Evolutionary conservation across 192 early-diverging fungal genomes (phyloP).

Genomic region (Coemansia sp.): DNA sequence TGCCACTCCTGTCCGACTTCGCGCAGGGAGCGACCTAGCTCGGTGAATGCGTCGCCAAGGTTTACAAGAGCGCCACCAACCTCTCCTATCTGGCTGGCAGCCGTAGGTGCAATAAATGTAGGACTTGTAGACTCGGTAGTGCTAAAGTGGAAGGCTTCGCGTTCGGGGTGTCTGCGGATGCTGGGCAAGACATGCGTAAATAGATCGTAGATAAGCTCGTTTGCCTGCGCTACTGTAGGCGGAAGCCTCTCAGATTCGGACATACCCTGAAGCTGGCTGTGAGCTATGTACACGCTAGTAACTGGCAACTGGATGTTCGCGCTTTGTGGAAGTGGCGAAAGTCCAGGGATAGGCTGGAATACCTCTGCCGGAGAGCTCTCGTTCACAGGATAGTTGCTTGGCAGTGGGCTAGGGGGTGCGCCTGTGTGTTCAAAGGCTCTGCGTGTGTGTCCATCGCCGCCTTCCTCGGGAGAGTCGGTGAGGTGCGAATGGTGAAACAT

Average conservation of each 20-base stretch:
- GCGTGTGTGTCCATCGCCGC: not conserved
- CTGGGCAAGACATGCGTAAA: constrained; percentile 25
- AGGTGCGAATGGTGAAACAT: not conserved
- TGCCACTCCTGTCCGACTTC: constrained; percentile 39
- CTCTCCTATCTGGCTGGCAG: constrained; percentile 16
- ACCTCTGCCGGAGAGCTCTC: constrained; percentile 11
- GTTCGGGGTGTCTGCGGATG: constrained; percentile 37
- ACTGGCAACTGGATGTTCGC: not conserved
- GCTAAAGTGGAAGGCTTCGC: constrained; percentile 18
- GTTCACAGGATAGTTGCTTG: constrained; percentile 8
- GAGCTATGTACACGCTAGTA: not conserved
- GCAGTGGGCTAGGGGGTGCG: not conserved
- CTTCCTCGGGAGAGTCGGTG: not conserved
- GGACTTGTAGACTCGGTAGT: constrained; percentile 3
- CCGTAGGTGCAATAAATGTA: constrained; percentile 16
- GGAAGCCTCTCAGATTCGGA: not conserved
- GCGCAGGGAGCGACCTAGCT: constrained; percentile 40
- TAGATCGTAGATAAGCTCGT: constrained; percentile 42
- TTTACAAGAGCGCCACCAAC: constrained; percentile 23
- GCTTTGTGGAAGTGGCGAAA: constrained; percentile 8
- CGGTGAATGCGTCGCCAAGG: constrained; percentile 44
- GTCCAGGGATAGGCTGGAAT: constrained; percentile 27
- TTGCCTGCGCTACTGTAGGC: constrained; percentile 34
- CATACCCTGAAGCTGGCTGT: not conserved
- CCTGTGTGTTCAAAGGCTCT: not conserved